These are phyloP conservation scores for Ensete ventricosum DNA, from an alignment of 176 grass and related monocot genomes.

Conservation along the genomic window DNA sequence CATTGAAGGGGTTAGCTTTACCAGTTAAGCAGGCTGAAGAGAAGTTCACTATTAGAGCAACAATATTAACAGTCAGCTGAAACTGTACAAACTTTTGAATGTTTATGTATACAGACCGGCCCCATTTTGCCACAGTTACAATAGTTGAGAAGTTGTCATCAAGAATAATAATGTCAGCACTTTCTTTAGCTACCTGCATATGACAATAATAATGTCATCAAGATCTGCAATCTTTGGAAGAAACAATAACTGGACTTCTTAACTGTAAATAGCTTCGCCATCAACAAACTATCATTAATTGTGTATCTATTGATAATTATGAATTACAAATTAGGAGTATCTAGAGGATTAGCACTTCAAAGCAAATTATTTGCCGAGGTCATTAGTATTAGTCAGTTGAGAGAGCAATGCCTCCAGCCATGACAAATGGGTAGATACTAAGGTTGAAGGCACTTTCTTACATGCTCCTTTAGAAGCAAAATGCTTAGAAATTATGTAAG, in stretches of 20 bases:
- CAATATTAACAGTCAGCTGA: conserved; percentile 92
- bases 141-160: conserved; percentile 98
- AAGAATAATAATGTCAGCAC: conserved; percentile 95
- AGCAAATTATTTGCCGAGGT: neutral
- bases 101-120: conserved; percentile 93
- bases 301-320: neutral
- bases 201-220: neutral
- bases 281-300: no score
- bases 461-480: neutral
- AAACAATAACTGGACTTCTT: neutral
- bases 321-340: neutral
- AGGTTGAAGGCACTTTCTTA: neutral
- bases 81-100: conserved; percentile 99
- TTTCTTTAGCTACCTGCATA: conserved; percentile 85
- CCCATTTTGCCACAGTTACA: conserved; percentile 94
- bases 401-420: no score
- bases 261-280: no score
- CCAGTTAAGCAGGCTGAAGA: conserved; percentile 89
- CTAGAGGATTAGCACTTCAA: neutral
- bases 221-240: neutral
- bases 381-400: neutral
- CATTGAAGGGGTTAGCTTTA: conserved; percentile 14
- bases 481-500: neutral
- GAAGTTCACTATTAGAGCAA: conserved; percentile 91
- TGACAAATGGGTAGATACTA: no score